Percentiles rank a stretch among this genome's conserved stretches.
phyloP scores from a whole-genome alignment of 768 basidiomycete species.

The Boletus patriciae region DNA sequence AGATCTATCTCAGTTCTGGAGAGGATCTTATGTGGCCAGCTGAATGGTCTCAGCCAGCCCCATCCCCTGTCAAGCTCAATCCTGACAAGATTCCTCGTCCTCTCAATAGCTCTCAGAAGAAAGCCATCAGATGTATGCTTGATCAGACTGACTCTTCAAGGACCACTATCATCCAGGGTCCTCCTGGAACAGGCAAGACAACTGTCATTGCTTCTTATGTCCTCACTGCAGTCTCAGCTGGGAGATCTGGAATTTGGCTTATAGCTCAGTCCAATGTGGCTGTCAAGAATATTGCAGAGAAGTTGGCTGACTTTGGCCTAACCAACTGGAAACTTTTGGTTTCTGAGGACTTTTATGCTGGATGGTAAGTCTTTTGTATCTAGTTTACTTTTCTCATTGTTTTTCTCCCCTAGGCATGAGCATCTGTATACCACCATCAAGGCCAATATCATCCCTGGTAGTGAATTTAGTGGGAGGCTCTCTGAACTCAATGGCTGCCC shows the following conservation, averaged over 20 bases:
- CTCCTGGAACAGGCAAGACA: conserved; percentile 73
- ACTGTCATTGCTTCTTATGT: conserved; percentile 70
- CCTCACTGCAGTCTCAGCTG: conserved; percentile 41
- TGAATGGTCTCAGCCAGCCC: conserved; percentile 26
- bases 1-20: conserved; percentile 34
- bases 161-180: conserved; percentile 45
- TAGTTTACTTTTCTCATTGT: neutral
- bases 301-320: conserved; percentile 57
- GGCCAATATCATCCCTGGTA: conserved; percentile 53
- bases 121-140: conserved; percentile 41
- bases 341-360: conserved; percentile 63
- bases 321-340: conserved; percentile 64
- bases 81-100: conserved; percentile 23
- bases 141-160: conserved; percentile 33
- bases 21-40: conserved; percentile 40
- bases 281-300: conserved; percentile 87
- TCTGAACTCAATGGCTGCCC: conserved; percentile 39
- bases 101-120: conserved; percentile 41
- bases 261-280: conserved; percentile 86
- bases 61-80: conserved; percentile 19
- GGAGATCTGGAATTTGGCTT: conserved; percentile 65
- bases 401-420: conserved; percentile 63
- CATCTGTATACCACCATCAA: conserved; percentile 60
- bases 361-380: conserved; percentile 50
- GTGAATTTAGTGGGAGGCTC: conserved; percentile 34